These are phyloP conservation scores for Syzygium aqueum DNA, from an alignment of 345 rosid genomes.

Conservation along the genomic window DNA sequence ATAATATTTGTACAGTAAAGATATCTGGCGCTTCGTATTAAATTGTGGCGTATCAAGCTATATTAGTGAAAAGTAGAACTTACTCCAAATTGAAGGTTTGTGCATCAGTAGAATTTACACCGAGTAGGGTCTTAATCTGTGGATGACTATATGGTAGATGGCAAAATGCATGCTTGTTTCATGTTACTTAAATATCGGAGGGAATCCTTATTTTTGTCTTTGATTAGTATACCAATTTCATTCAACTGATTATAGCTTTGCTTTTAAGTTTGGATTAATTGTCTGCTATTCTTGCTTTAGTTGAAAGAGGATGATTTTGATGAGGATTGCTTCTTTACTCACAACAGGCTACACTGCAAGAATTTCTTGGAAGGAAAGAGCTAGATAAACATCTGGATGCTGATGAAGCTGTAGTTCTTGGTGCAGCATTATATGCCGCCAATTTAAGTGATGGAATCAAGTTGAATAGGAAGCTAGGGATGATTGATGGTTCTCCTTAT, in stretches of 20 bases:
- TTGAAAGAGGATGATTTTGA: not conserved
- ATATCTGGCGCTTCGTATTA: not conserved
- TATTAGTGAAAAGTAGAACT: not conserved
- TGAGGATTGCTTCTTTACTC: not conserved
- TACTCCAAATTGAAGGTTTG: not conserved
- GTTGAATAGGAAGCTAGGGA: slow-evolving; percentile 89
- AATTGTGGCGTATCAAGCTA: not conserved
- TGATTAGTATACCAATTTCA: not conserved
- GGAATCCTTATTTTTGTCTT: not conserved
- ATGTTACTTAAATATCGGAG: not conserved
- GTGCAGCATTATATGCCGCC: slow-evolving; percentile 90
- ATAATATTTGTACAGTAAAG: not conserved
- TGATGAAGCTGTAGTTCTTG: slow-evolving; percentile 98
- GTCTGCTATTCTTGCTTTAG: not conserved
- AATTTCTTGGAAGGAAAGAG: slow-evolving; percentile 81
- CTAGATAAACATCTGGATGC: slow-evolving; percentile 98
- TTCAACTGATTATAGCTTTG: not conserved
- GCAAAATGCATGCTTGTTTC: not conserved
- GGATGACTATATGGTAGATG: not conserved
- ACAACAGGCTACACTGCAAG: slow-evolving; percentile 82
- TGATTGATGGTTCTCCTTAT: slow-evolving; percentile 88
- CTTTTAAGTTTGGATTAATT: not conserved
- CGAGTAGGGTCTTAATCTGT: not conserved
- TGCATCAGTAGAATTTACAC: not conserved
- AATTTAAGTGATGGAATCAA: slow-evolving; percentile 98